Base-by-base conservation (phyloP, 208 protist species). In the Leishmania turanica region DNA sequence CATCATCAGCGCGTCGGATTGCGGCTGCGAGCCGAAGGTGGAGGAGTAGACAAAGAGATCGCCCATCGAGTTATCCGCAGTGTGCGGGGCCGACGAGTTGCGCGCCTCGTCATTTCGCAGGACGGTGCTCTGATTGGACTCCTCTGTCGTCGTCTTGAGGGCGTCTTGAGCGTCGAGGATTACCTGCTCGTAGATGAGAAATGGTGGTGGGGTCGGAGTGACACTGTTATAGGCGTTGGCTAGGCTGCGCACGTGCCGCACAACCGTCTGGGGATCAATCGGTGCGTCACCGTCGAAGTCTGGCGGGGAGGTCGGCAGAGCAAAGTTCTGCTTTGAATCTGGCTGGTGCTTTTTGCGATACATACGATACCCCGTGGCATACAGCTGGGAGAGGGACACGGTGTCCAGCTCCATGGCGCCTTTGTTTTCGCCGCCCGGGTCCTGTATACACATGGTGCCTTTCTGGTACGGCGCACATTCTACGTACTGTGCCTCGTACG, bases 261-360 rank as follows among this genome's bases (percentile, higher is more conserved):
- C 83, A 3, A 96, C 88, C 37, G 82, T 70, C 75, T 97, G 89
- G 7, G 87, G 85, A 74, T 93, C 89, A 21, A 90, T 93, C 42
- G 91, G 82, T 1, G 81, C 69, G 82, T 93, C 89, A 40, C 91
- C 88, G 66, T 96, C 93, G 87, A 96, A 96, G 69, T 96, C 93
- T 1, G 93, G 95, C 58, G 92, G 93, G 0, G 88, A 78, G 21
- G 92, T 86, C 5, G 87, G 88, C 73, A 95, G 78, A 1, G 84
- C 21, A 45, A 89, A 88, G 42, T 74, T 80, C 73, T 84, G 60
- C 56, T 71, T 85, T 8, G 47, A 51, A 45, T 84, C 60, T 0
- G 68, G 71, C 37, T 79, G 84, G 49, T 85, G 74, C 75, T 91
- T 87, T 75, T 89, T 82, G 58, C 91, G 74, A 85, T 89, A 95